Evolutionary conservation across 352 stramenopile genomes (phyloP), one percentile per base, ranked within the genome.

Genomic region (Lagenidium giganteum): DNA sequence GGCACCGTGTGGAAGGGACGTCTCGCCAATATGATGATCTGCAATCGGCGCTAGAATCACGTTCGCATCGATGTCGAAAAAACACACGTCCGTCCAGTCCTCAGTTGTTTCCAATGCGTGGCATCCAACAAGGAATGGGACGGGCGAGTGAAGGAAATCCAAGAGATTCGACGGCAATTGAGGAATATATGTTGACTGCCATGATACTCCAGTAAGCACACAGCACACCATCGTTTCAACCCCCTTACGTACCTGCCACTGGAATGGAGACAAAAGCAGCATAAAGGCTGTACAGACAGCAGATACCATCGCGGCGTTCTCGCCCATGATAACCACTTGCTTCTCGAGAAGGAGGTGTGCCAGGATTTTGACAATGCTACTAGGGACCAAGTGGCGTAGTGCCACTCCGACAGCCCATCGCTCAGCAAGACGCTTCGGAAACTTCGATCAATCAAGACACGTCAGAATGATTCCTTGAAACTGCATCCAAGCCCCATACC

Each of bases 121-220:
- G 23, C 74, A 87, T 3, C 76, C 81, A 2, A 73, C 78, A 14
- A 93, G 62, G 39, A 88, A 93, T 8, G 78, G 81, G 4, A 93
- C 81, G 8, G 81, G 78, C 7, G 81, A 93, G 46, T 93, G 81
- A 23, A 93, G 54, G 47, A 93, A 91, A 44, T 91, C 81, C 22
- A 89, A 50, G 12, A 93, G 39, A 8, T 57, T 68, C 17, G 71
- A 75, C 14, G 81, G 81, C 8, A 93, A 38, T 45, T 91, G 37
- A 4, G 78, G 81, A n/a, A 93, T 93, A 31, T 90, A 93, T 11
- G 81, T 93, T 14, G 78, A 93, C 61, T 93, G 21, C 2, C n/a
- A n/a, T n/a, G n/a, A n/a, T n/a, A n/a, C n/a, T n/a, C n/a, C n/a
- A n/a, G n/a, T n/a, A 43, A 22, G 37, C 25, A 44, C 8, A 44